Percentiles rank a stretch among this genome's conserved stretches.
Evolutionary conservation across 768 basidiomycete species (phyloP).

Genomic region (Russula foetens): DNA sequence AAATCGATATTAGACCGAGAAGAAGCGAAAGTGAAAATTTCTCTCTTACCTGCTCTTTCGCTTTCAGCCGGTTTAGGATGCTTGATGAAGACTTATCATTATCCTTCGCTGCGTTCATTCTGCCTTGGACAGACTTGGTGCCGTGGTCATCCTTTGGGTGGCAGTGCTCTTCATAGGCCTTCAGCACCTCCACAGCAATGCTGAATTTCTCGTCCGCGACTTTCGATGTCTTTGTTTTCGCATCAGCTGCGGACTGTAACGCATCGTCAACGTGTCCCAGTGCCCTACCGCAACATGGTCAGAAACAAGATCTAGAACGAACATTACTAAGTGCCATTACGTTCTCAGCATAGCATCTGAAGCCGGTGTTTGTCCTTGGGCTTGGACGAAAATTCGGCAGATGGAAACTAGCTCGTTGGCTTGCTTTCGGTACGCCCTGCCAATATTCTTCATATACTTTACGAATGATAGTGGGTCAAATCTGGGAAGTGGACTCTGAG

Average conservation of each 20-base stretch:
- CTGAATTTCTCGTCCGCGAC: neutral
- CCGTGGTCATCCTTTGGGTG: neutral
- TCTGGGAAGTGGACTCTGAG: neutral
- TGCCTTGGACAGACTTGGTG: neutral
- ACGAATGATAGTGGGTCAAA: neutral
- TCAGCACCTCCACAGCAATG: neutral
- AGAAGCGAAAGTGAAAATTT: neutral
- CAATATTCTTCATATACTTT: neutral
- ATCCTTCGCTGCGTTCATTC: neutral
- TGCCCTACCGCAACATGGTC: neutral
- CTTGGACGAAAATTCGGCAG: neutral
- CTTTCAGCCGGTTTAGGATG: neutral
- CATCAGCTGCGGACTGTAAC: neutral
- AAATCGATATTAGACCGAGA: neutral
- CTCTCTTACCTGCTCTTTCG: neutral
- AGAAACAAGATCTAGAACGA: neutral
- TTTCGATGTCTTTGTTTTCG: neutral
- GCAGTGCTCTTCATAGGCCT: neutral
- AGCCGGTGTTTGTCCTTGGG: neutral
- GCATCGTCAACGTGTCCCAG: neutral
- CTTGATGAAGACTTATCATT: neutral
- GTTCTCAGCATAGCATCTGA: neutral
- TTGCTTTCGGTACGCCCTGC: slow-evolving; percentile 4
- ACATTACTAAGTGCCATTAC: neutral
- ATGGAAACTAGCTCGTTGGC: neutral